Conservation (phyloP, 441 rosid genomes). For the Syzygium syzygioides region DNA sequence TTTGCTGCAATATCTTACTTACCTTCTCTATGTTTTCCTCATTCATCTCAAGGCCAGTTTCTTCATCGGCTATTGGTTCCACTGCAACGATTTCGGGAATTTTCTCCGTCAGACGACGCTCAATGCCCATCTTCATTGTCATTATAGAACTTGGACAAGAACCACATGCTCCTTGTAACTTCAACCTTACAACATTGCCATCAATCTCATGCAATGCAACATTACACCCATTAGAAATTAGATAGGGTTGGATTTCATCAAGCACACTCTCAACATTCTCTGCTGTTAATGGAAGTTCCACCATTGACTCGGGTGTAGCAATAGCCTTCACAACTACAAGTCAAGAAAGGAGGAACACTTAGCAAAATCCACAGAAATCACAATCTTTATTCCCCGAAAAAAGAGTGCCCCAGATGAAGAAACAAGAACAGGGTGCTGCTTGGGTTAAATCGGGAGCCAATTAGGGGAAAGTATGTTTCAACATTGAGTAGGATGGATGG, state of each 20-base stretch:
- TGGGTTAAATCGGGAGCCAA: neutral
- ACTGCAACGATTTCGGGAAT: conserved; percentile 91
- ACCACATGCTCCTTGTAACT: conserved; percentile 96
- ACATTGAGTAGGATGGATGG: neutral
- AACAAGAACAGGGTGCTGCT: neutral
- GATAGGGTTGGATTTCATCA: conserved; percentile 84
- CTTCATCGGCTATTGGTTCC: conserved; percentile 68
- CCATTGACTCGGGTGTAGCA: conserved; percentile 56
- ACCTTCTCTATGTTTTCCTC: conserved; percentile 91
- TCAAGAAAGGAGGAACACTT: neutral
- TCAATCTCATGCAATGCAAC: conserved; percentile 92
- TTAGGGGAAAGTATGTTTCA: neutral
- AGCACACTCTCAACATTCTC: conserved; percentile 75
- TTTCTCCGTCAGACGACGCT: conserved; percentile 82
- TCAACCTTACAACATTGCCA: conserved; percentile 79
- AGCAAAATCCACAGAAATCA: neutral
- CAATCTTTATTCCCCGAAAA: neutral
- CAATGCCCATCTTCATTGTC: conserved; percentile 98
- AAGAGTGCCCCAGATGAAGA: neutral
- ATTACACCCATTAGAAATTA: conserved; percentile 92
- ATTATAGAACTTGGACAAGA: conserved; percentile 83
- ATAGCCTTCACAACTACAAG: conserved; percentile 64
- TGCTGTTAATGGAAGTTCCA: conserved; percentile 70
- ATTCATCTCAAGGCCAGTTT: conserved; percentile 83
- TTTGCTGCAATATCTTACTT: neutral